Base-by-base conservation (phyloP, 352 stramenopile genomes). In the Phytopythium chamaehyphon region DNA sequence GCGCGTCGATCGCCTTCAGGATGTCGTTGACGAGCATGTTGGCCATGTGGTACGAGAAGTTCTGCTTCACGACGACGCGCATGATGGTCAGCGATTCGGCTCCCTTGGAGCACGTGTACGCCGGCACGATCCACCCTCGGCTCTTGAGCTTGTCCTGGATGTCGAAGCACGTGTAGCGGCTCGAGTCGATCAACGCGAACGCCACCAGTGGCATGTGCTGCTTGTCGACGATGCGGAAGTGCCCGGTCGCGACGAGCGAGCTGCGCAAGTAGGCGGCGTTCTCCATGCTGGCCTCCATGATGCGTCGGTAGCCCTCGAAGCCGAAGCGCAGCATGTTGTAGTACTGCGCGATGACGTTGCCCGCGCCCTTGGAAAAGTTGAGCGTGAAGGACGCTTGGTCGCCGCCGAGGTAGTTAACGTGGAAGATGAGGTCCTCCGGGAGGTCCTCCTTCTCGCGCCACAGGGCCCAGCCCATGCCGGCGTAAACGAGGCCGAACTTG, bases 251-350 rank as follows among this genome's bases (percentile, higher is more conserved):
- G 9, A 86, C 64, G 9, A 97, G 66, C 18, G 78, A 58, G 12
- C 70, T 67, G 54, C 88, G 80, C 54, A 97, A 59, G 44, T 93
- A 83, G 33, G 67, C 69, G 6, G 90, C 85, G 19, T 90, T 95
- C 50, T 86, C 59, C 87, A 97, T 94, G 51, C 82, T 91, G n/a
- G 86, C 82, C 48, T 94, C 71, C 76, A 96, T 90, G 59, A 96
- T 96, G 40, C 55, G 64, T 15, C 64, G 73, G 72, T 96, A 98
- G 47, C 91, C 91, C 9, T 96, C 79, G 40, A 85, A 90, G 36
- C 91, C 91, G 48, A 97, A 89, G 22, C 91, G 86, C 52, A 98
- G 55, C 51, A 97, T 89, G 73, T 97, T 97, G 74, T 97, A 97
- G 64, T 96, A 97, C 67, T 97, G 86, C 15, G 83, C 83, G 11